Percentiles rank a stretch among this genome's conserved stretches.
Conservation (phyloP, 345 rosid species). For the Litchi chinensis region DNA sequence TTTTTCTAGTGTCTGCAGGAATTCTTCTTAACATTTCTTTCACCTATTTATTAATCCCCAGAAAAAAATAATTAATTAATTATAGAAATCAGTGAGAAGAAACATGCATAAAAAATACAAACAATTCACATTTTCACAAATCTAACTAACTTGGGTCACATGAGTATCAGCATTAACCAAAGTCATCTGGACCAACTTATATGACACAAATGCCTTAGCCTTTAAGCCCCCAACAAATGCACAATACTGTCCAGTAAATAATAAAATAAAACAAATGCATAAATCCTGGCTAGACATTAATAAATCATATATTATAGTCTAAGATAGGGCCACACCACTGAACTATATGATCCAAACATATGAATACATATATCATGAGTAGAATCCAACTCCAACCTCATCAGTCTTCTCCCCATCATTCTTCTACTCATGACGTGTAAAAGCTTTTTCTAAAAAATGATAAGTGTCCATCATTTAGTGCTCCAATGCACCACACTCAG, state of each 20-base stretch:
- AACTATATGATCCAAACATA: neutral
- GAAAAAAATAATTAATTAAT: conserved; percentile 7
- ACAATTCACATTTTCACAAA: conserved; percentile 5
- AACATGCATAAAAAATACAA: neutral
- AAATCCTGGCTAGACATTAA: neutral
- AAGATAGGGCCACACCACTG: neutral
- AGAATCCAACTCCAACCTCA: too few species aligned
- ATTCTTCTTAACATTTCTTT: conserved; percentile 77
- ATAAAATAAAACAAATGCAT: neutral
- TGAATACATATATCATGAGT: neutral
- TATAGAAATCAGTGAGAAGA: neutral
- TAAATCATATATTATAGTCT: neutral
- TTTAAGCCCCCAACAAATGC: neutral
- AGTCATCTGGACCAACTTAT: neutral
- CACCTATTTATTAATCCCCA: conserved; percentile 43
- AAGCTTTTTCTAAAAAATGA: too few species aligned
- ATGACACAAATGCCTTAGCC: neutral
- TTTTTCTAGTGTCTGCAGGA: conserved; percentile 65
- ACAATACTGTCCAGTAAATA: neutral
- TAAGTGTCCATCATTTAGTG: too few species aligned
- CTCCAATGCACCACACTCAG: too few species aligned
- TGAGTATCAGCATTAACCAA: too few species aligned
- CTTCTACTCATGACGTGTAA: too few species aligned
- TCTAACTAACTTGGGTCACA: conserved; percentile 1
- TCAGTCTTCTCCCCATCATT: too few species aligned